Conservation (phyloP, 345 rosid genomes). For the Ailanthus altissimus region DNA sequence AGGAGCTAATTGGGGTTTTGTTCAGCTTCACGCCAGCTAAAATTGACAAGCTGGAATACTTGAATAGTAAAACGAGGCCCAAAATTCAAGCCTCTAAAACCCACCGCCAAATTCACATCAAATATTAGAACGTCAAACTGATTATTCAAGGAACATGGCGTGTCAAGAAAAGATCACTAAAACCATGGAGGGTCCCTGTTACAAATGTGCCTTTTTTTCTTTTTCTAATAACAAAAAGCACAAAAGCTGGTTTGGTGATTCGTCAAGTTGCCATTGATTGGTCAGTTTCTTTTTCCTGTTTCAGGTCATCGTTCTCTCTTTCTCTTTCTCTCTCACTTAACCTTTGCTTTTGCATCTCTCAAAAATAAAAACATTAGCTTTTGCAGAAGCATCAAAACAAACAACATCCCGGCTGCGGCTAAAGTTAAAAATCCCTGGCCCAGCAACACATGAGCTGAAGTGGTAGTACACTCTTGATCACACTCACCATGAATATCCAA, state of each 20-base stretch:
- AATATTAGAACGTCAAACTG: neutral
- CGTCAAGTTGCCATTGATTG: neutral
- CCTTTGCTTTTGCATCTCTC: no score
- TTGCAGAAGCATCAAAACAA: conserved; percentile 7
- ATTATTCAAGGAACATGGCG: neutral
- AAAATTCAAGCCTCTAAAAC: neutral
- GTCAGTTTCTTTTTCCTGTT: neutral
- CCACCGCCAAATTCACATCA: neutral
- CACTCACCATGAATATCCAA: neutral
- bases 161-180: neutral
- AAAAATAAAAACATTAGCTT: neutral
- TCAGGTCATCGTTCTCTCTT: neutral
- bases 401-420: conserved; percentile 10
- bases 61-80: neutral
- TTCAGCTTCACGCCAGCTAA: no score
- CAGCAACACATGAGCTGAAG: conserved; percentile 22
- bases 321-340: conserved; percentile 3
- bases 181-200: neutral
- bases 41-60: no score
- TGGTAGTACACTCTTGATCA: conserved; percentile 6
- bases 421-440: conserved; percentile 24
- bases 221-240: no score
- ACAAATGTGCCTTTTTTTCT: neutral
- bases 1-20: neutral
- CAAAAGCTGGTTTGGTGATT: neutral